Evolutionary conservation across 2,329 filamentous ascomycete species (phyloP).

Genomic region (Botrytis porri): DNA sequence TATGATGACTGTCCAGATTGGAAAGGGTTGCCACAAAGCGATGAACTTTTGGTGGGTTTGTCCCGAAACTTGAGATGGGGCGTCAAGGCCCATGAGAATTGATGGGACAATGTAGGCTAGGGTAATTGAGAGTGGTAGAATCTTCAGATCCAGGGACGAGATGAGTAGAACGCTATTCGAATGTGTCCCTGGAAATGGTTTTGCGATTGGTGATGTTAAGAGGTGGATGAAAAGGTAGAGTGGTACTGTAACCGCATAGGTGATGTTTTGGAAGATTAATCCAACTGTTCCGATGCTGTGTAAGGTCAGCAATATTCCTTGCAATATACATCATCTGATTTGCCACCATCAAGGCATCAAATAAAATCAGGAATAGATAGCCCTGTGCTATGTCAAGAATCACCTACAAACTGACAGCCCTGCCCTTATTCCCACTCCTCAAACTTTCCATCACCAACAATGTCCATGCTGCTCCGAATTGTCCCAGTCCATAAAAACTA

Average conservation of each 20-base stretch:
- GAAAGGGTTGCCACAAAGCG: conserved; percentile 51
- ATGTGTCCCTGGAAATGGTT: conserved; percentile 38
- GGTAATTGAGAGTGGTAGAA: conserved; percentile 43
- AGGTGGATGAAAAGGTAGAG: conserved; percentile 45
- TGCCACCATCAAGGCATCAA: neutral
- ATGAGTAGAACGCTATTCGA: conserved; percentile 34
- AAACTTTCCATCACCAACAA: conserved; percentile 45
- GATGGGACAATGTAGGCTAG: conserved; percentile 47
- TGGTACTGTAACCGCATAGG: conserved; percentile 45
- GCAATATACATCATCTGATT: neutral
- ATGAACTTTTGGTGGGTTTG: conserved; percentile 48
- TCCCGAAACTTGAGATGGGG: conserved; percentile 40
- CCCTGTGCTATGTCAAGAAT: neutral
- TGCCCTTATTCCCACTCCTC: conserved; percentile 44
- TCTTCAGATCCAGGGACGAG: conserved; percentile 30
- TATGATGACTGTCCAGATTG: conserved; percentile 45
- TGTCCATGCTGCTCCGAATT: conserved; percentile 34
- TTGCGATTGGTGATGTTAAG: conserved; percentile 42
- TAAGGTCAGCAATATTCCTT: conserved; percentile 14
- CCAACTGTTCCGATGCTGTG: conserved; percentile 42
- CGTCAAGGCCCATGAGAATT: conserved; percentile 44
- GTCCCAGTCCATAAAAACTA: conserved; percentile 29
- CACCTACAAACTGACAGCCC: conserved; percentile 43
- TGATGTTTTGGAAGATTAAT: conserved; percentile 42
- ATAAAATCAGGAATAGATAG: neutral